phyloP scores from a whole-genome alignment of 495 filamentous ascomycete genomes.

The Achaetomiella virescens region DNA sequence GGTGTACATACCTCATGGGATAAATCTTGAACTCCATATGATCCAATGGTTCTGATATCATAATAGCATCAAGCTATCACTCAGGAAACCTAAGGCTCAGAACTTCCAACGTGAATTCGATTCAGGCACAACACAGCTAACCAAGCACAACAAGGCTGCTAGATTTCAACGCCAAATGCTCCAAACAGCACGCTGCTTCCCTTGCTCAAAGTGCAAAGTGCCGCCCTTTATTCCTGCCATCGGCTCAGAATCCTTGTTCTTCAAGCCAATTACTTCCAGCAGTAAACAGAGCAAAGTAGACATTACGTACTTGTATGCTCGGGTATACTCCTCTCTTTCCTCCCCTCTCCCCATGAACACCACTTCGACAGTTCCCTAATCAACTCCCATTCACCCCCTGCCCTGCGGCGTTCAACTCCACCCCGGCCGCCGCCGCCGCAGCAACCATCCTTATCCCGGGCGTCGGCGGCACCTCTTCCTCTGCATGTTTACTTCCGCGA shows the following conservation, averaged over 20 bases:
- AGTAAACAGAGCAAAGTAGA: conserved; percentile 11
- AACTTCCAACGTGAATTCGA: too few species aligned
- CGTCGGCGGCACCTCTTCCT: conserved; percentile 14
- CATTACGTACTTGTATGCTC: conserved; percentile 14
- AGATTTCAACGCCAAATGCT: background rate
- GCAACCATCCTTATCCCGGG: conserved; percentile 14
- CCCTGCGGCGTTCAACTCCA: background rate
- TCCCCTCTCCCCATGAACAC: background rate
- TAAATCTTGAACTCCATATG: too few species aligned
- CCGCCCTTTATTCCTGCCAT: background rate
- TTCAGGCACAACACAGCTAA: too few species aligned
- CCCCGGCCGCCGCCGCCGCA: conserved; percentile 10
- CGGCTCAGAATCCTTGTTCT: background rate
- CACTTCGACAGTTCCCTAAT: background rate
- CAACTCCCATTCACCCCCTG: background rate
- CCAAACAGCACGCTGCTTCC: background rate
- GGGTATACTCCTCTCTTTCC: conserved; percentile 1
- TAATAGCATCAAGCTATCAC: too few species aligned
- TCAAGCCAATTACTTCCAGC: background rate
- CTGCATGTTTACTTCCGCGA: background rate
- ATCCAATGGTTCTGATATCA: too few species aligned
- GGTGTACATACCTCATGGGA: too few species aligned
- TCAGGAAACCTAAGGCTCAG: too few species aligned
- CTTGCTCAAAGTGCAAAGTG: background rate
- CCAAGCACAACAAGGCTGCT: background rate